A percentile compares a stretch with the other conserved stretches of the same genome.
These are phyloP conservation scores for Beverwykella pulmonaria DNA, from an alignment of 495 filamentous ascomycete genomes.

Conservation along the genomic window DNA sequence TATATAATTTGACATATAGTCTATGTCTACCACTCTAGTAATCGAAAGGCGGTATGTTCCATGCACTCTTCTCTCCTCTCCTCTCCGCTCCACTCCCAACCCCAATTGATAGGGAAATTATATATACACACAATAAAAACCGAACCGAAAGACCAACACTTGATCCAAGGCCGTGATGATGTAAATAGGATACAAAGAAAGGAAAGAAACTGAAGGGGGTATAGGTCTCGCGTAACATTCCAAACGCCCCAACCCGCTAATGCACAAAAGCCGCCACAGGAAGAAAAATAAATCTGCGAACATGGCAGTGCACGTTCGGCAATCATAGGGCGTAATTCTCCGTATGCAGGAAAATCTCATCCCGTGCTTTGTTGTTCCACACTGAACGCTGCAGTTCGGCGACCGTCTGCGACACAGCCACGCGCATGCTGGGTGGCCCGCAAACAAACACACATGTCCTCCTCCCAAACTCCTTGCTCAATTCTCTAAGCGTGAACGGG, in stretches of 20 bases:
- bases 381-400: slow-evolving; percentile 81
- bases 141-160: too few species aligned
- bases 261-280: slow-evolving; percentile 17
- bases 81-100: background rate
- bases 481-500: slow-evolving; percentile 76
- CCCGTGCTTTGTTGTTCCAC: slow-evolving; percentile 71
- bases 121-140: too few species aligned
- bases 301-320: too few species aligned
- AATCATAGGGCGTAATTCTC: slow-evolving; percentile 84
- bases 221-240: background rate
- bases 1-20: background rate
- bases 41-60: background rate
- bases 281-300: too few species aligned
- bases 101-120: too few species aligned
- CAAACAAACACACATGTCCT: slow-evolving; percentile 93
- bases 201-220: slow-evolving; percentile 6
- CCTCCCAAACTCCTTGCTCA: slow-evolving; percentile 76
- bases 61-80: background rate
- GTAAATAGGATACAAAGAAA: slow-evolving; percentile 4
- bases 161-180: background rate
- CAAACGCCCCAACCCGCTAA: background rate
- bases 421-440: slow-evolving; percentile 82
- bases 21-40: background rate
- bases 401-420: slow-evolving; percentile 81
- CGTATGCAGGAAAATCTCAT: slow-evolving; percentile 93